phyloP scores from a whole-genome alignment of 805 yeast genomes.

The Tetrapisispora fleetii region DNA sequence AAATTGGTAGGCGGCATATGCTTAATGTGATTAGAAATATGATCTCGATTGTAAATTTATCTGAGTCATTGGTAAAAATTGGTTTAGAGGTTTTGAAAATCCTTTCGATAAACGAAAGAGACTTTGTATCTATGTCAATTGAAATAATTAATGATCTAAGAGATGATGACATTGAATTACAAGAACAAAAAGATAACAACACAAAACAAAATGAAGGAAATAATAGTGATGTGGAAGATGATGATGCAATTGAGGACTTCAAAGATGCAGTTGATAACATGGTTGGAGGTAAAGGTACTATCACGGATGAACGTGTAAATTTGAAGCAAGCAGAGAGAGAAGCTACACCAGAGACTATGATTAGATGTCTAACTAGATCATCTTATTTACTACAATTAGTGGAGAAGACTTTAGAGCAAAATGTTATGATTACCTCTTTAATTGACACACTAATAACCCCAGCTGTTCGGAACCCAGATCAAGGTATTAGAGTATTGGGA shows the following conservation, averaged over 20 bases:
- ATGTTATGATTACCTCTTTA: constrained; percentile 56
- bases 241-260: constrained; percentile 33
- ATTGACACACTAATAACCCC: constrained; percentile 72
- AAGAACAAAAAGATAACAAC: constrained; percentile 22
- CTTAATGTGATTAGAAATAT: constrained; percentile 47
- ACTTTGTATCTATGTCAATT: constrained; percentile 73
- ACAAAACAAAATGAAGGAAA: neutral
- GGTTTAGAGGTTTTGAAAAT: constrained; percentile 58
- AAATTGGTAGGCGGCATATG: constrained; percentile 77
- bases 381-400: constrained; percentile 60
- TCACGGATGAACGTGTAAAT: constrained; percentile 12
- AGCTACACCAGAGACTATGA: constrained; percentile 35
- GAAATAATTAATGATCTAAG: constrained; percentile 80
- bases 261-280: constrained; percentile 37
- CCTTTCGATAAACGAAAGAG: constrained; percentile 68
- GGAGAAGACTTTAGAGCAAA: constrained; percentile 53
- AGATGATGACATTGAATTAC: constrained; percentile 45
- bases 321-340: constrained; percentile 27
- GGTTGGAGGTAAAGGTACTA: constrained; percentile 17
- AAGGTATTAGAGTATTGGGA: constrained; percentile 53
- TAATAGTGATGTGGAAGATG: constrained; percentile 13
- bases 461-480: constrained; percentile 53
- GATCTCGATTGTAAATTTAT: constrained; percentile 46
- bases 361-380: constrained; percentile 59
- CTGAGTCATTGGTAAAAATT: constrained; percentile 43